Evolutionary conservation across 371 early-diverging fungal species (phyloP), one percentile per base, ranked within the genome.

Genomic region (Lichtheimia ornata): DNA sequence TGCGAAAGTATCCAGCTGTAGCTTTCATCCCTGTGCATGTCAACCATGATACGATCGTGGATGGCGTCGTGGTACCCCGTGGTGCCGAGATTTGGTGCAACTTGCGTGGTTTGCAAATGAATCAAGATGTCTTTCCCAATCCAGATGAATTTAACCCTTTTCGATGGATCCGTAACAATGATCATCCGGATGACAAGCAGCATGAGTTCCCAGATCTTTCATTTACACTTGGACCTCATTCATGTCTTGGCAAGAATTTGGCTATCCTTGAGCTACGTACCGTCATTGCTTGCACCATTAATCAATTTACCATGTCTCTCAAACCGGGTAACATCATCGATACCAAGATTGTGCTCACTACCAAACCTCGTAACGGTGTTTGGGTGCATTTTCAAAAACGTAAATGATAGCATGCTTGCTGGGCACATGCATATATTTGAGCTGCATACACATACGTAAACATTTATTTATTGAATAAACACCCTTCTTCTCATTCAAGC

Each of bases 1-100:
- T 78, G 59, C 69, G 82, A 3, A 78, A 76, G 42, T 81, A 81
- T 40, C 82, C 82, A 12, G 82, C 78, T 11, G 78, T 78, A 14
- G 78, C 69, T 0, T 74, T 81, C 54, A 77, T 77, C 35, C 75
- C 78, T n/a, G 73, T 73, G 3, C 78, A 81, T 63, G 78, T 76
- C n/a, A 81, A 77, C 43, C 56, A 62, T 15, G 74, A 74, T 27
- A 74, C 70, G 0, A 7, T 58, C 0, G 81, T 77, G 5, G 78
- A 76, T 59, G 79, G 77, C 22, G 61, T 55, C 0, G 42, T 76
- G 2, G 76, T 81, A 1, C 77, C 82, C 11, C 70, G 53, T 2
- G 74, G 72, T 12, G 66, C 81, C 14, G 81, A 77, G 49, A 67
- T 77, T 1, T 81, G 78, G 76, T 78, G 76, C 62, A 81, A 81